Evolutionary conservation across 2,329 filamentous ascomycete genomes (phyloP).

Genomic region (Tolypocladium tundrense): DNA sequence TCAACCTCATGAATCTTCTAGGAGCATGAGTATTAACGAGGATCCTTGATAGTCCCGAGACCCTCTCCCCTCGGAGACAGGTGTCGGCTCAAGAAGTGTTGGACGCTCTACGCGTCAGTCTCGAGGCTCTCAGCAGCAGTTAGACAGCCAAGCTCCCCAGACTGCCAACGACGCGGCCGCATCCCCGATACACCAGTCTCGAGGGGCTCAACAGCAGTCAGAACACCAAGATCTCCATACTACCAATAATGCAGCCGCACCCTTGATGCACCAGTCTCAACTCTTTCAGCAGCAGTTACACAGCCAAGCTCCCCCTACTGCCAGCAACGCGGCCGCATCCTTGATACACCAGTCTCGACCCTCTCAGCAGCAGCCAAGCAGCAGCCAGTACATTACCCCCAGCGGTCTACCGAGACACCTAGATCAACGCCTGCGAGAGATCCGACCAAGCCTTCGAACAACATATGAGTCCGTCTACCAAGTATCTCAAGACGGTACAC

Average conservation of each 20-base stretch:
- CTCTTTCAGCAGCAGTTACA: background rate
- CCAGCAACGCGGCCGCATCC: too few relatives aligned
- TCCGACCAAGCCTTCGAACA: background rate
- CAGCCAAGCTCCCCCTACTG: background rate
- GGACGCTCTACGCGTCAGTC: background rate
- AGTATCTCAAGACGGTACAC: slow-evolving; percentile 13
- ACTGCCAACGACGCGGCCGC: background rate
- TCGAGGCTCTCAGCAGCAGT: background rate
- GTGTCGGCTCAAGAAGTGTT: background rate
- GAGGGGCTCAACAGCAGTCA: too few relatives aligned
- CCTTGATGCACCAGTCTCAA: background rate
- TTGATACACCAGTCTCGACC: background rate
- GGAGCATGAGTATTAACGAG: background rate
- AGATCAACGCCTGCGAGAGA: background rate
- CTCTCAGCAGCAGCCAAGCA: background rate
- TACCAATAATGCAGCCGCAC: background rate
- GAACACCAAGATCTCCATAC: background rate
- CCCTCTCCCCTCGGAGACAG: background rate
- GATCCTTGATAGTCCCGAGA: background rate
- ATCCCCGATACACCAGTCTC: background rate
- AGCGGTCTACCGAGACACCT: background rate
- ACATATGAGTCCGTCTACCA: slow-evolving; percentile 8
- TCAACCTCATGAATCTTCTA: background rate
- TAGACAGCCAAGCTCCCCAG: background rate
- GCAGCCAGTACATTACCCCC: background rate